phyloP scores from a whole-genome alignment of 805 yeast species.

The Pichia deserticola region DNA sequence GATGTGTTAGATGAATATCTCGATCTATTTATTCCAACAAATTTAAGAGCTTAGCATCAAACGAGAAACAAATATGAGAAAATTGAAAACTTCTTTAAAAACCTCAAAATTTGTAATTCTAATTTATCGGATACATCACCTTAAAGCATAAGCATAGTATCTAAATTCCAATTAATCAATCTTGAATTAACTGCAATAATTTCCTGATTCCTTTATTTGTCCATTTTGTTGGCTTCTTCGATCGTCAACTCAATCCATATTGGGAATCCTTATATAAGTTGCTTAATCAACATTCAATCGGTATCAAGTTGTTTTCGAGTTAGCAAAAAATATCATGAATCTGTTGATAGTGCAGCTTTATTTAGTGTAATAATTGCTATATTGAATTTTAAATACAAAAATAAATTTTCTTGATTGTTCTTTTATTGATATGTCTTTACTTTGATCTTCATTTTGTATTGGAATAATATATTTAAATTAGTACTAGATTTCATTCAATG shows the following conservation, averaged over 20 bases:
- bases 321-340: conserved; percentile 90
- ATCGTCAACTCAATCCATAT: conserved; percentile 79
- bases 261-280: conserved; percentile 53
- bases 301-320: conserved; percentile 75
- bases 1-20: too few species aligned
- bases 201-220: not conserved
- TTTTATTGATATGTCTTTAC: conserved; percentile 75
- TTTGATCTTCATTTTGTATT: conserved; percentile 88
- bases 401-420: conserved; percentile 82
- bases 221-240: conserved; percentile 34
- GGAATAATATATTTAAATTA: conserved; percentile 37
- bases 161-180: conserved; percentile 47
- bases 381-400: conserved; percentile 85
- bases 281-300: conserved; percentile 76
- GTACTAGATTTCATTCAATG: conserved; percentile 36
- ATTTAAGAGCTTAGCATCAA: too few species aligned
- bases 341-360: conserved; percentile 79
- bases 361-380: conserved; percentile 68
- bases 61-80: too few species aligned
- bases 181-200: conserved; percentile 82
- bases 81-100: too few species aligned
- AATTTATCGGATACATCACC: too few species aligned
- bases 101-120: too few species aligned
- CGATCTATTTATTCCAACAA: too few species aligned
- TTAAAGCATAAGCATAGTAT: too few species aligned